Evolutionary conservation across 495 filamentous ascomycete species (phyloP).

Genomic region (Aspergillus bertholletiae): DNA sequence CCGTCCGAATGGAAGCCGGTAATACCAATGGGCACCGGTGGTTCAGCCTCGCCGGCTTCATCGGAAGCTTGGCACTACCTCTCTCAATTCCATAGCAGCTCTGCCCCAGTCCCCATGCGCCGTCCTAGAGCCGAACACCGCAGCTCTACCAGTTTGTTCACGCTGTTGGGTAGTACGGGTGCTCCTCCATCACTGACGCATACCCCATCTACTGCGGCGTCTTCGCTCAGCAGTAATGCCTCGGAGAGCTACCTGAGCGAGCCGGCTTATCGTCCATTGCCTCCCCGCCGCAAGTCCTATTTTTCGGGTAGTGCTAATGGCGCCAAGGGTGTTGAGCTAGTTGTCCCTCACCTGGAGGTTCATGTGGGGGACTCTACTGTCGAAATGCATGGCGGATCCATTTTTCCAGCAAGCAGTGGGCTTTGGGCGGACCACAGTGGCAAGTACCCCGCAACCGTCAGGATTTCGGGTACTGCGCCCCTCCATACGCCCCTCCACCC

Average conservation of each 20-base stretch:
- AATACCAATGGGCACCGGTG: slow-evolving; percentile 25
- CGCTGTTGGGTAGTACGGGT: slow-evolving; percentile 22
- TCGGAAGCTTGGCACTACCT: slow-evolving; percentile 50
- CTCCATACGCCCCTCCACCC: not conserved
- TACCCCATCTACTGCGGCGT: slow-evolving; percentile 44
- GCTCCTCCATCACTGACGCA: slow-evolving; percentile 33
- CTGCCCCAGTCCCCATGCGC: slow-evolving; percentile 22
- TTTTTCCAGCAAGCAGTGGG: slow-evolving; percentile 31
- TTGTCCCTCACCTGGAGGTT: slow-evolving; percentile 34
- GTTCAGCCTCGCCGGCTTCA: slow-evolving; percentile 24
- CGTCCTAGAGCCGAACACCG: slow-evolving; percentile 23
- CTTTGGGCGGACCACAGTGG: slow-evolving; percentile 25
- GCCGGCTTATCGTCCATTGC: slow-evolving; percentile 34
- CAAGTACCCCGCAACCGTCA: slow-evolving; percentile 12
- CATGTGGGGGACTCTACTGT: slow-evolving; percentile 14
- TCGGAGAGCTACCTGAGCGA: slow-evolving; percentile 35
- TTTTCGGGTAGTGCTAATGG: slow-evolving; percentile 28
- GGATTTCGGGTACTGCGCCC: slow-evolving; percentile 9
- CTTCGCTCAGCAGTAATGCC: slow-evolving; percentile 39
- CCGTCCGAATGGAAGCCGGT: slow-evolving; percentile 58
- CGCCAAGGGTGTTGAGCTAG: slow-evolving; percentile 40
- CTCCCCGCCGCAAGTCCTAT: slow-evolving; percentile 40
- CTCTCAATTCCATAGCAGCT: slow-evolving; percentile 42
- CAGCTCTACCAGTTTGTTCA: slow-evolving; percentile 35
- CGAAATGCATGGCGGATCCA: slow-evolving; percentile 24